A percentile compares a stretch with the other conserved stretches of the same genome.
Evolutionary conservation across 352 stramenopile species (phyloP).

Genomic region (Phytopythium ostracodes): DNA sequence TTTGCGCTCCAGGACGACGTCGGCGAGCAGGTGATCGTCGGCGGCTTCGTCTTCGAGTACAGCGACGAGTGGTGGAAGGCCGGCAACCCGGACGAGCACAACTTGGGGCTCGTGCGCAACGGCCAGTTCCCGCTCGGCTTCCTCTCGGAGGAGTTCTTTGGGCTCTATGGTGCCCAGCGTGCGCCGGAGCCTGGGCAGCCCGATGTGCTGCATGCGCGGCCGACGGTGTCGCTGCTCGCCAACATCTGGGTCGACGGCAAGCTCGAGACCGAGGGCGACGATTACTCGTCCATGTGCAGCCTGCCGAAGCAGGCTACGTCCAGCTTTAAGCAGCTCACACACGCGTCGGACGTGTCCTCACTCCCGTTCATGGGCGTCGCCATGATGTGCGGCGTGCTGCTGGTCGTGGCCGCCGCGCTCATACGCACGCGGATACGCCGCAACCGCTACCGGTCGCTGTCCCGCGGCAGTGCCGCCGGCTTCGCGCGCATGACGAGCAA

Average conservation of each 20-base stretch:
- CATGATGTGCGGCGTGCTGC: background rate
- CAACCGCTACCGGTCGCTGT: conserved; percentile 7
- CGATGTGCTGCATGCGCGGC: conserved; percentile 37
- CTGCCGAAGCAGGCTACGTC: background rate
- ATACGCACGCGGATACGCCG: conserved; percentile 1
- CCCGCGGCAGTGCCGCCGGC: background rate
- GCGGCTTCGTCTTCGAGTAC: conserved; percentile 77
- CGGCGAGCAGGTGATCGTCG: conserved; percentile 47
- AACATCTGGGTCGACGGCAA: conserved; percentile 35
- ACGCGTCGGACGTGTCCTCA: background rate
- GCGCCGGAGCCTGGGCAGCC: conserved; percentile 13
- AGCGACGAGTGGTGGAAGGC: conserved; percentile 78
- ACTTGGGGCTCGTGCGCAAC: conserved; percentile 42
- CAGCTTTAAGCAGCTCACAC: background rate
- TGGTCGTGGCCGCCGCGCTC: background rate
- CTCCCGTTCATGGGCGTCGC: background rate
- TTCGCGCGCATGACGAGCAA: background rate
- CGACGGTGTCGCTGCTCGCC: conserved; percentile 46
- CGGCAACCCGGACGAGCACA: conserved; percentile 43
- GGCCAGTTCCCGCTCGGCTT: conserved; percentile 55
- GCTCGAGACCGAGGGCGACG: conserved; percentile 31
- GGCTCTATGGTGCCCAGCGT: conserved; percentile 29
- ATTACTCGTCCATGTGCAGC: conserved; percentile 17
- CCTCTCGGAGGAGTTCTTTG: conserved; percentile 65
- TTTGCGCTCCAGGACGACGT: conserved; percentile 41